These are phyloP conservation scores for Tetracladium setigerum DNA, from an alignment of 495 filamentous ascomycete species.

Conservation along the genomic window DNA sequence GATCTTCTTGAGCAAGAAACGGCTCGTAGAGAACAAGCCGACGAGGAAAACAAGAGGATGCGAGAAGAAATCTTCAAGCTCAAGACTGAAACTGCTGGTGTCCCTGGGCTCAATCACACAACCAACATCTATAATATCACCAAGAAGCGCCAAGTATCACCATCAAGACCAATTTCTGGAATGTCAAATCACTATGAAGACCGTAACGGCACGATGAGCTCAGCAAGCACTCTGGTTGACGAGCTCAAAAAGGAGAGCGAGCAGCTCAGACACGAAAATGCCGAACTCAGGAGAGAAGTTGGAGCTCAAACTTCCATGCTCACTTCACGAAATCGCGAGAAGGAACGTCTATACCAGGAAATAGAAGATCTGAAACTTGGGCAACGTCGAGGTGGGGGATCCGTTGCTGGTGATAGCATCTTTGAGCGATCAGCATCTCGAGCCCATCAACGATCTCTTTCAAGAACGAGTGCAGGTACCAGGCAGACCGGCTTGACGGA, in stretches of 20 bases:
- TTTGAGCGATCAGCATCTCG: slow-evolving; percentile 89
- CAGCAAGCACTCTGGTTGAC: slow-evolving; percentile 60
- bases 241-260: slow-evolving; percentile 56
- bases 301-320: slow-evolving; percentile 97
- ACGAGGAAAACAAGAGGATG: slow-evolving; percentile 78
- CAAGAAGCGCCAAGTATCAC: slow-evolving; percentile 50
- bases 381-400: slow-evolving; percentile 55
- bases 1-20: slow-evolving; percentile 94
- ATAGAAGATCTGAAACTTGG: slow-evolving; percentile 93
- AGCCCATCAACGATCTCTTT: slow-evolving; percentile 57
- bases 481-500: slow-evolving; percentile 65
- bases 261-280: slow-evolving; percentile 84
- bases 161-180: slow-evolving; percentile 57
- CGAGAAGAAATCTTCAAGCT: slow-evolving; percentile 77
- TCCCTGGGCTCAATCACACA: slow-evolving; percentile 40
- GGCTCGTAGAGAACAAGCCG: slow-evolving; percentile 78
- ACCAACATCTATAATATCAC: slow-evolving; percentile 57
- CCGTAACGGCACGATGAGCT: slow-evolving; percentile 45
- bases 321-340: slow-evolving; percentile 89
- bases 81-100: slow-evolving; percentile 47
- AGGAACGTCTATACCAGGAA: slow-evolving; percentile 89
- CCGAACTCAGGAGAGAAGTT: slow-evolving; percentile 83
- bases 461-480: slow-evolving; percentile 61
- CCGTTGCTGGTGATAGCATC: slow-evolving; percentile 78
- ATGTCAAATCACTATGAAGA: slow-evolving; percentile 47